These are phyloP conservation scores for Ophiocordyceps robertsii DNA, from an alignment of 2,329 filamentous ascomycete species.

Conservation along the genomic window DNA sequence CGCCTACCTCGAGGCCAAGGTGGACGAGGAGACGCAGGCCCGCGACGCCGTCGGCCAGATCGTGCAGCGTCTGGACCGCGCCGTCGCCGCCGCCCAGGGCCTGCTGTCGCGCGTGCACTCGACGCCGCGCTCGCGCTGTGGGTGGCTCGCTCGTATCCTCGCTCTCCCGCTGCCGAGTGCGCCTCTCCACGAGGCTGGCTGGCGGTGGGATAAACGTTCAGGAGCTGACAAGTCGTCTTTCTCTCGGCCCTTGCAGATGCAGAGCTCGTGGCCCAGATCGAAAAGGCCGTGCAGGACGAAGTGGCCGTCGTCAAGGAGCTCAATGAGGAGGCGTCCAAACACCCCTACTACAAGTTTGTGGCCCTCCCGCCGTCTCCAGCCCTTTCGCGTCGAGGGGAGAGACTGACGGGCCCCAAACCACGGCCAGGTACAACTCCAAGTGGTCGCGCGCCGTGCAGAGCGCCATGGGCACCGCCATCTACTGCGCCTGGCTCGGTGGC, in stretches of 20 bases:
- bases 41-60: slow-evolving; percentile 76
- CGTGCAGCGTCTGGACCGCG: slow-evolving; percentile 68
- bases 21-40: slow-evolving; percentile 74
- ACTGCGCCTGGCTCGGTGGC: slow-evolving; percentile 68
- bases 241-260: slow-evolving; percentile 30
- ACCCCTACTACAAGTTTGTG: slow-evolving; percentile 86
- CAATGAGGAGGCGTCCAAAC: slow-evolving; percentile 59
- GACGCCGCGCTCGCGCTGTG: slow-evolving; percentile 51
- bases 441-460: slow-evolving; percentile 81
- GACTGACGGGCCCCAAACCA: not conserved
- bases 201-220: not conserved
- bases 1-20: slow-evolving; percentile 71
- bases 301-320: slow-evolving; percentile 59
- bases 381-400: not conserved
- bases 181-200: not conserved
- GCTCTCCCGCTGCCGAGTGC: not conserved
- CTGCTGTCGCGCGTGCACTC: slow-evolving; percentile 83
- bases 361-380: not conserved
- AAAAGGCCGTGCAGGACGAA: slow-evolving; percentile 60
- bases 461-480: slow-evolving; percentile 45
- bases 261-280: slow-evolving; percentile 54
- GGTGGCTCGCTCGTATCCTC: slow-evolving; percentile 10
- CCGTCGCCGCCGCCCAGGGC: slow-evolving; percentile 69
- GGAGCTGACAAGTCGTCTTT: not conserved
- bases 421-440: slow-evolving; percentile 57